Base-by-base conservation (phyloP, 805 yeast genomes). In the Spathaspora hagerdaliae region DNA sequence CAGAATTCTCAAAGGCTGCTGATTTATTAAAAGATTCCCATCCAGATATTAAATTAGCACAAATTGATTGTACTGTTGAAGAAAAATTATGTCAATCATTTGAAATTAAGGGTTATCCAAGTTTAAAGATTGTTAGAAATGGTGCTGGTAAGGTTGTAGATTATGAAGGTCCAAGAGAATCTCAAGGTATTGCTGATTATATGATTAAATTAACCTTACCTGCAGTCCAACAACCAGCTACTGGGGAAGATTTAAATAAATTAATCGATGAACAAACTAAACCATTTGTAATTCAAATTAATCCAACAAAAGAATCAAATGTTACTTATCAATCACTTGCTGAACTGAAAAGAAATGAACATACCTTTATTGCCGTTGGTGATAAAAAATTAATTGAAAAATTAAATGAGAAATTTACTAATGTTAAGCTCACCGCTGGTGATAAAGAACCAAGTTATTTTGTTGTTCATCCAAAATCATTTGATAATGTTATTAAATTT, bases 141-240 rank as follows among this genome's bases (percentile, higher is more conserved):
- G 80, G 50, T 15, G 67, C 70, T 36, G 55, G 65, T 6, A 66
- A 61, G 39, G 74, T 78, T 27, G 66, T 75, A 36, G 91, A 84
- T 55, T 94, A 92, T 69, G 78, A 76, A 44, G 98, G 98, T 51
- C 87, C 85, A 53, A 86, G 99, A 75, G 77, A 80, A 46, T 79
- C 96, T 27, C 86, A 76, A 39, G 82, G 90, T 43, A 92, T 94
- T 55, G 79, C 81, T 41, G 74, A 77, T 39, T 87, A 79, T 70
- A 85, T 94, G 96, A 61, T 80, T 53, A 85, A 87, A 70, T 87
- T 86, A 69, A 71, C 95, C 12, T 72, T 81, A 52, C 98, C 99
- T 33, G 78, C 91, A 12, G 73, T 71, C 9, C 64, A 78, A 40
- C 31, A 43, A 11, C 64, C 67, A n/a, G 73, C 72, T 24, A 68